phyloP scores from a whole-genome alignment of 352 stramenopile genomes.

The Pilasporangium apinafurcum region DNA sequence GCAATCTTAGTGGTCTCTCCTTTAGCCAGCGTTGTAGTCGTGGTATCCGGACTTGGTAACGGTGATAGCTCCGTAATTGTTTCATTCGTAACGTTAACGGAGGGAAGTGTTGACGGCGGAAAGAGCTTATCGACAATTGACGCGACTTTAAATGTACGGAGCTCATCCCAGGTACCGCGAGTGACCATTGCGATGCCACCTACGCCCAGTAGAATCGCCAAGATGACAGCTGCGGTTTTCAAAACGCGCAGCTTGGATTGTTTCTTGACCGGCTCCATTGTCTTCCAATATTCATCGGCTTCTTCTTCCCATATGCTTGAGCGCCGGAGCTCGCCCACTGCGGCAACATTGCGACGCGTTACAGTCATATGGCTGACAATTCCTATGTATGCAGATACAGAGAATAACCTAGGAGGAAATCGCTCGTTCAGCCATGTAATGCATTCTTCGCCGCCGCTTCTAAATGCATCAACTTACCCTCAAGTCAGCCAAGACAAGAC shows the following conservation, averaged over 20 bases:
- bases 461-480: no score
- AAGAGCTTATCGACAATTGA: no score
- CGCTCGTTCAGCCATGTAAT: no score
- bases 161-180: not conserved
- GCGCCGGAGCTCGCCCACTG: constrained; percentile 15
- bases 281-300: constrained; percentile 64
- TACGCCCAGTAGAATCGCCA: constrained; percentile 15
- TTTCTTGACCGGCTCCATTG: constrained; percentile 54
- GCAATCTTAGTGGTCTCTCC: constrained; percentile 2
- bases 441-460: no score
- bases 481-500: no score
- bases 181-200: constrained; percentile 12
- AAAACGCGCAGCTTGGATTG: constrained; percentile 22
- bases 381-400: no score
- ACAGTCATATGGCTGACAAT: constrained; percentile 22
- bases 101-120: no score
- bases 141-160: not conserved
- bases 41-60: not conserved
- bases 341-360: constrained; percentile 32
- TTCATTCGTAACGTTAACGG: no score
- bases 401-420: no score
- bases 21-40: not conserved
- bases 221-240: constrained; percentile 15
- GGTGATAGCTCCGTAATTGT: no score
- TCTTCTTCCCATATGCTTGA: constrained; percentile 66